phyloP scores from a whole-genome alignment of 192 early-diverging fungal genomes.

The Backusella parvicylindrica region DNA sequence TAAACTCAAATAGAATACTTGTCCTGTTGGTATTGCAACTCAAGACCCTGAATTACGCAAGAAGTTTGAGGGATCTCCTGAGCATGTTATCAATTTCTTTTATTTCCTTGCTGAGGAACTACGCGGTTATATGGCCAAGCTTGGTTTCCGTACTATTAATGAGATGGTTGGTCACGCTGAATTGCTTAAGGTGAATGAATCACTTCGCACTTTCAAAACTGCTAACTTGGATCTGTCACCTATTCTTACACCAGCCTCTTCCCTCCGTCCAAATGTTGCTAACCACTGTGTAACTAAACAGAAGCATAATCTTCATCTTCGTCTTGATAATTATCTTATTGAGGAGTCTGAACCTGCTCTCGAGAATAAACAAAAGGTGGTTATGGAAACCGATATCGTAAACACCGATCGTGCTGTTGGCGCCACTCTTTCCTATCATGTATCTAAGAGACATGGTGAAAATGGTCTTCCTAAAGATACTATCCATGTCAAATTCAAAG shows the following conservation, averaged over 20 bases:
- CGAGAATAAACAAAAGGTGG: slow-evolving; percentile 49
- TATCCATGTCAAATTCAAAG: slow-evolving; percentile 80
- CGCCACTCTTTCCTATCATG: slow-evolving; percentile 87
- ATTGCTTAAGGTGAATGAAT: slow-evolving; percentile 74
- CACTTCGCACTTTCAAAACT: slow-evolving; percentile 81
- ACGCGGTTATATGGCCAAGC: slow-evolving; percentile 89
- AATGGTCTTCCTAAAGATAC: slow-evolving; percentile 83
- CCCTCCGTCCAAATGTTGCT: slow-evolving; percentile 86
- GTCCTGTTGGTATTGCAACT: slow-evolving; percentile 97
- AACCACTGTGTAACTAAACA: slow-evolving; percentile 82
- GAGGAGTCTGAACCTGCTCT: slow-evolving; percentile 78
- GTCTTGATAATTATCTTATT: slow-evolving; percentile 87
- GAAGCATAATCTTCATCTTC: slow-evolving; percentile 83
- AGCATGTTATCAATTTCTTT: slow-evolving; percentile 99
- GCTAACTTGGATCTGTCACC: slow-evolving; percentile 80
- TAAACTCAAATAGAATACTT: slow-evolving; percentile 80
- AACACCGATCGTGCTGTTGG: slow-evolving; percentile 97
- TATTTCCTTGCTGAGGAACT: slow-evolving; percentile 95
- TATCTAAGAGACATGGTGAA: slow-evolving; percentile 78
- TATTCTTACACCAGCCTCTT: slow-evolving; percentile 86
- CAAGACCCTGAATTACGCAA: slow-evolving; percentile 92
- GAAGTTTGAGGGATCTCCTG: slow-evolving; percentile 92
- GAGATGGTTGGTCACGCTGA: slow-evolving; percentile 98
- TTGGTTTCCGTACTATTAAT: slow-evolving; percentile 91
- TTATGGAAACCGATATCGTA: slow-evolving; percentile 64